phyloP scores from a whole-genome alignment of 352 stramenopile species.

The Phytophthora colocasiae region DNA sequence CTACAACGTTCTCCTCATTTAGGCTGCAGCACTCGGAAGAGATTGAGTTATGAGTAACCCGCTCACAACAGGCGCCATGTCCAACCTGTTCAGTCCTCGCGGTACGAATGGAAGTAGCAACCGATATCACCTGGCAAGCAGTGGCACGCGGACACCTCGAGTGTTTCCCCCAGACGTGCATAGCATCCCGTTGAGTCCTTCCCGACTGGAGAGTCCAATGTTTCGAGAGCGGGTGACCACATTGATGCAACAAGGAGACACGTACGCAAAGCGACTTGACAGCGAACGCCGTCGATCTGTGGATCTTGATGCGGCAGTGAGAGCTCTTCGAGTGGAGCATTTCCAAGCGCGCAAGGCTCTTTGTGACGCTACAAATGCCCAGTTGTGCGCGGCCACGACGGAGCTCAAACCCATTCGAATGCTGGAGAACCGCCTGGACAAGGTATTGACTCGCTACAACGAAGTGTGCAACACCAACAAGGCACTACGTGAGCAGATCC shows the following conservation, averaged over 20 bases:
- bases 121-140: conserved; percentile 49
- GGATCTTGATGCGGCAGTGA: conserved; percentile 52
- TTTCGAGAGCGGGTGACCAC: conserved; percentile 69
- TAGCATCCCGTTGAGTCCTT: conserved; percentile 69
- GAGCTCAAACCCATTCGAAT: conserved; percentile 73
- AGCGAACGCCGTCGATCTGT: conserved; percentile 57
- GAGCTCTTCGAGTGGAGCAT: conserved; percentile 40
- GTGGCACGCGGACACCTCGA: conserved; percentile 45
- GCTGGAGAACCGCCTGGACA: conserved; percentile 86
- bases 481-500: conserved; percentile 79
- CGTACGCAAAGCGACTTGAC: conserved; percentile 76
- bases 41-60: conserved; percentile 23
- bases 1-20: conserved; percentile 21
- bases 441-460: conserved; percentile 87
- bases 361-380: conserved; percentile 53
- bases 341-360: conserved; percentile 64
- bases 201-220: conserved; percentile 74
- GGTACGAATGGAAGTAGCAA: conserved; percentile 35
- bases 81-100: conserved; percentile 36
- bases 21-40: conserved; percentile 1
- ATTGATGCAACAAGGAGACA: conserved; percentile 78
- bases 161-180: conserved; percentile 64
- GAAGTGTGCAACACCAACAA: conserved; percentile 88
- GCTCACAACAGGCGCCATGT: conserved; percentile 16
- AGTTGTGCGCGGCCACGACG: conserved; percentile 52